Percentiles rank a stretch among this genome's conserved stretches.
Evolutionary conservation across 306 rosid species (phyloP).

Genomic region (Echinosophora koreensis): DNA sequence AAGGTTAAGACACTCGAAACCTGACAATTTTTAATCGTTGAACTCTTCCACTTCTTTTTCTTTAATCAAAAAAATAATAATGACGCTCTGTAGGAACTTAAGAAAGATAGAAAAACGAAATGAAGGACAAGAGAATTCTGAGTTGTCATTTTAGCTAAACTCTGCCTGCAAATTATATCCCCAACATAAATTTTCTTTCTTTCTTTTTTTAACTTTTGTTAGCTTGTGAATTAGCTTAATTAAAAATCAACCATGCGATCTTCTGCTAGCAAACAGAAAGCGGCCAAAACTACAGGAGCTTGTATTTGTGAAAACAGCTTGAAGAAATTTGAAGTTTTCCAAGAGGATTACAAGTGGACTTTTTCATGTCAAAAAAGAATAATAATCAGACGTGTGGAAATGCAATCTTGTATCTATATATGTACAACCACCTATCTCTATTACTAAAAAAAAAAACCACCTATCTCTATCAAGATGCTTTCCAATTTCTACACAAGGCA

Average conservation of each 20-base stretch:
- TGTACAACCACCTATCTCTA: background rate
- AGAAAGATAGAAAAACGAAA: background rate
- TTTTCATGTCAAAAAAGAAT: background rate
- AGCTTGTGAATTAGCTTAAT: background rate
- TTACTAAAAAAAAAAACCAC: too few species aligned
- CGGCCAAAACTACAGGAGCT: background rate
- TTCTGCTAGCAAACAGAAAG: background rate
- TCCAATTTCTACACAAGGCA: conserved; percentile 22
- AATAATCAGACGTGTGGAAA: background rate
- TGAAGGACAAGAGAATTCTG: background rate
- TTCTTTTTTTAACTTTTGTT: background rate
- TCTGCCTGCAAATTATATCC: background rate
- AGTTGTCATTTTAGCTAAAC: background rate
- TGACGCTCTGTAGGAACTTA: background rate
- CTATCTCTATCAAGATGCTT: conserved; percentile 10
- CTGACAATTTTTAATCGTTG: background rate
- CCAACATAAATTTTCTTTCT: background rate
- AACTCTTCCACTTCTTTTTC: conserved; percentile 7
- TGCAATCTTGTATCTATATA: background rate
- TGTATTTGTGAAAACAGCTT: background rate
- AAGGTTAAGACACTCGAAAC: background rate
- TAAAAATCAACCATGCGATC: background rate
- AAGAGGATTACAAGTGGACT: conserved; percentile 3
- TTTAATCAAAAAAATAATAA: background rate
- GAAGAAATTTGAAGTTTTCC: conserved; percentile 43